Base-by-base conservation (phyloP, 1,284 basidiomycete genomes). In the Abortiporus biennis region DNA sequence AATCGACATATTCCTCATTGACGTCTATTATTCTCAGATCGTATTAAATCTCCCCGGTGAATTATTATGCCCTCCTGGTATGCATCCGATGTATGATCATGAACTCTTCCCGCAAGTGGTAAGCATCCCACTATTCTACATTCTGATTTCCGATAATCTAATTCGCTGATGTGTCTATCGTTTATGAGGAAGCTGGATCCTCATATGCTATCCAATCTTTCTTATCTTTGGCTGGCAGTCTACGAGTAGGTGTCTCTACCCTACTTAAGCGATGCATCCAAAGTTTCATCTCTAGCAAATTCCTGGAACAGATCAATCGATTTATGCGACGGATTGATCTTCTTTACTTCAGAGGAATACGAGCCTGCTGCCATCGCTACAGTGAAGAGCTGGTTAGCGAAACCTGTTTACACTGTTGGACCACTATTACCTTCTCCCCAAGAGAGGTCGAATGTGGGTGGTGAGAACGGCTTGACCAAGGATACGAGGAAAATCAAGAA, bases 291-390 rank as follows among this genome's bases (percentile, higher is more conserved):
- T 29, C 9, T 29, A n/a, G 27, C 9, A n/a, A n/a, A n/a, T n/a
- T n/a, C n/a, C n/a, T n/a, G 17, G 8, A 35, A 11, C 16, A 37
- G 36, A 19, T 17, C 13, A 9, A 4, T 35, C 19, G 32, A 42
- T 5, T 8, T 16, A 19, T 42, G 40, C 27, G 50, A 52, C 25
- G 49, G 54, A 3, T 6, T 48, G 2, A 21, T 51, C 4, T 30
- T 54, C 1, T 29, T 37, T 12, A 47, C 45, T 4, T 42, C 54
- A 1, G 48, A 49, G 22, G 34, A 42, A 1, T 54, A 50, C 17
- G 54, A 55, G 36, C 49, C 50, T 0, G 47, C 44, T 13, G 45
- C 47, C 13, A 38, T 50, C 4, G 43, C 43, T 1, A 49, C 44
- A 1, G 38, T 40, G 12, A 40, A 33, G 29, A 25, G 27, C 13